phyloP scores from a whole-genome alignment of 345 rosid genomes.

The Eucalyptus curtisii region DNA sequence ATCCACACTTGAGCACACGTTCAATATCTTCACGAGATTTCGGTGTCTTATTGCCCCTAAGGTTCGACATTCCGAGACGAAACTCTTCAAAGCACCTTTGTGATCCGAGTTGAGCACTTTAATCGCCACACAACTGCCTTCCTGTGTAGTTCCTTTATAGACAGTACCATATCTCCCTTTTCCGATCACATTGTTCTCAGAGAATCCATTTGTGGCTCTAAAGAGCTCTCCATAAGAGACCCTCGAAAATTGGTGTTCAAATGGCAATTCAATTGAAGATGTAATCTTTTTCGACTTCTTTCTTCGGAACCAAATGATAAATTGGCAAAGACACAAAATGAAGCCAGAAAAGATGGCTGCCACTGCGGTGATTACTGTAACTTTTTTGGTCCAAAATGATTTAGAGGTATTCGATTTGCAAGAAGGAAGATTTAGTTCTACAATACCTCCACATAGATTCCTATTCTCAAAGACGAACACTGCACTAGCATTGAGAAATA shows the following conservation, averaged over 20 bases:
- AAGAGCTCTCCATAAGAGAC: not conserved
- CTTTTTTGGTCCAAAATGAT: not conserved
- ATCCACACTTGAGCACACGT: not conserved
- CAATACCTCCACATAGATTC: not conserved
- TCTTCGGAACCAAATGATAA: not conserved
- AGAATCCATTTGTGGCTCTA: not conserved
- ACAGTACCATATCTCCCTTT: not conserved
- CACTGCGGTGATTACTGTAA: accelerated
- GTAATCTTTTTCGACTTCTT: not conserved
- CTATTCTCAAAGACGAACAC: conserved; percentile 11
- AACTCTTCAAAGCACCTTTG: not conserved
- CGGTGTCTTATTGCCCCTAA: not conserved
- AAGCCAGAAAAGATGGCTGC: accelerated
- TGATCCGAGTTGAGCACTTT: not conserved
- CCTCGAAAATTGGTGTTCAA: not conserved
- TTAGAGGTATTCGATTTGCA: not conserved
- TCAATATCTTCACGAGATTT: not conserved
- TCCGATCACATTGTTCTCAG: accelerated
- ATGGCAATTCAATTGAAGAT: not conserved
- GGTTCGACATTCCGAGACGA: accelerated
- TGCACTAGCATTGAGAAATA: conserved; percentile 15
- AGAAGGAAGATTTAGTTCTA: not conserved
- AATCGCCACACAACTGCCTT: accelerated
- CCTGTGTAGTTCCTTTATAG: not conserved
- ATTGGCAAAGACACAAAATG: not conserved